Base-by-base conservation (phyloP, 176 grass and related monocot species). In the maize (Zea mays) region DNA sequence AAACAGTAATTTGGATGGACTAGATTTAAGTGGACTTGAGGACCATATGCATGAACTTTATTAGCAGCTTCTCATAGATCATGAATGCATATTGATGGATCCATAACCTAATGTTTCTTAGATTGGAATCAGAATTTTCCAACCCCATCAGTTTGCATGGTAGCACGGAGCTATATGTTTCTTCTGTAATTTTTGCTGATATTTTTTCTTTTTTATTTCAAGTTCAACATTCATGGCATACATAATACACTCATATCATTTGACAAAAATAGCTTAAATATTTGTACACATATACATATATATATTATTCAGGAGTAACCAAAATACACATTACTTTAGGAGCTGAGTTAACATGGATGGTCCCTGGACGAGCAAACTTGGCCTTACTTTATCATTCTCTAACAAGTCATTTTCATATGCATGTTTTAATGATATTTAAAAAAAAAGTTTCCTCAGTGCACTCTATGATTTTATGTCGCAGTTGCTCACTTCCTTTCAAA, bases 401-500 rank as follows among this genome's bases (percentile, higher is more conserved):
- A 50, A 47, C 63, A 60, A 68, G 37, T 56, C 51, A 69, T 73
- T 68, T 78, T 73, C 66, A 42, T 79, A 2, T 65, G 67, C 14
- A 16, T 14, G 17, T 79, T 67, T 41, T 60, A 35, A 20, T 62
- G 54, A 67, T 51, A 38, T 52, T 21, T 54, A 52, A 66, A 39
- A 52, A 48, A n/a, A 5, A 51, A 40, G 7, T 51, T 66, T 78
- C 35, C 12, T 66, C n/a, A 69, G 39, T 80, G 75, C 69, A 76
- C 16, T 43, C 65, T 43, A 46, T 79, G 42, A 76, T 83, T 85
- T 69, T 54, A 6, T 84, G 33, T 80, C 72, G 77, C 83, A 94
- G 96, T 81, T 90, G 87, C 72, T 93, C 92, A 82, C 87, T 98
- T 82, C 95, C 96, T 72, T 89, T 92, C 71, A 98, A 98, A 87